Base-by-base conservation (phyloP, 306 rosid species). In the Lablab purpureus region DNA sequence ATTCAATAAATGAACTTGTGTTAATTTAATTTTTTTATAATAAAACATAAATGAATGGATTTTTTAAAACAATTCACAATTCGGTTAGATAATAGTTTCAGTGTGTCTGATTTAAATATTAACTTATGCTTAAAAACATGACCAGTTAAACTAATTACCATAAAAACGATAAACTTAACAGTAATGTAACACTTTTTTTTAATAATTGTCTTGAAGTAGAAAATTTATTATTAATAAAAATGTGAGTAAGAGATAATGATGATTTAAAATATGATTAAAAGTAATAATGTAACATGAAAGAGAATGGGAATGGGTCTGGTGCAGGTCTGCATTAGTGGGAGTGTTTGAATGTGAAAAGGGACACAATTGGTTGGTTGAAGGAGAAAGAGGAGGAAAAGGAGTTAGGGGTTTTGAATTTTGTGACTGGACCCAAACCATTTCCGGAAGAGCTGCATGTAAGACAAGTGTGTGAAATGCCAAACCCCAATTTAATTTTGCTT, bases 361-460 rank as follows among this genome's bases (percentile, higher is more conserved):
- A 18, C 10, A 65, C 0, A 37, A 67, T 12, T 67, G 36, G 73
- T 67, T 11, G 72, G 72, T 12, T 18, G 32, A 43, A 69, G 1
- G 0, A 72, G 69, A 17, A 25, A 40, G 28, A 11, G 47, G 50
- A 43, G 15, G 21, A 67, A 18, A 10, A 36, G 10, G 69, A 67
- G 76, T 74, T 74, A 46, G 12, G 22, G 30, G 46, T 58, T 67
- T n/a, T 46, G 75, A 72, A 59, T 60, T 59, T 49, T 18, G 27
- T n/a, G 19, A 18, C 10, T 27, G 58, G 81, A 59, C 12, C 80
- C 82, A 59, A 79, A 72, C 65, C 60, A 49, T 64, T 63, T 28
- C 67, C 74, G 27, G 59, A 76, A 47, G 87, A 80, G 83, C 85
- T 89, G 93, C 97, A 94, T 94, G 98, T 69, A 85, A 70, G 97